phyloP scores from a whole-genome alignment of 192 early-diverging fungal species.

The Umbelopsis sp. region DNA sequence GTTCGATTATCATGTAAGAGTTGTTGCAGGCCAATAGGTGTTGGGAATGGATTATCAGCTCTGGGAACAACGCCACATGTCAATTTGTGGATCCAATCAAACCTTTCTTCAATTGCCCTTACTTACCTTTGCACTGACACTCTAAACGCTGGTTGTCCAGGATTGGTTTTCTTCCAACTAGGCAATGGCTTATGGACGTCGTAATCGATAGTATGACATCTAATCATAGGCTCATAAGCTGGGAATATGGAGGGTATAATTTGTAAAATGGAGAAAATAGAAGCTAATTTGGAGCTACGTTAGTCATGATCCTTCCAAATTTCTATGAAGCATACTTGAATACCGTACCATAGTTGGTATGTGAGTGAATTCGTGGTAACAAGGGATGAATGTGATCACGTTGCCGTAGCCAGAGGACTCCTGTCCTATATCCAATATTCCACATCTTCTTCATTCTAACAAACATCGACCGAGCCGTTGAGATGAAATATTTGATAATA shows the following conservation, averaged over 20 bases:
- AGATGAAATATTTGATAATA: background rate
- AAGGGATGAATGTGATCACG: background rate
- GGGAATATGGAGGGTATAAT: background rate
- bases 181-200: background rate
- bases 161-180: constrained; percentile 2
- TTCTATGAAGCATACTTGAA: background rate
- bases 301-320: background rate
- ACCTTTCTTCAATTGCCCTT: background rate
- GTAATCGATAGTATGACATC: background rate
- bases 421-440: background rate
- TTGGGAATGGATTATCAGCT: background rate
- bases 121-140: constrained; percentile 3
- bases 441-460: background rate
- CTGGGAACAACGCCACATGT: background rate
- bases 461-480: too few relatives aligned
- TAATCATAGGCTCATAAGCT: too few relatives aligned
- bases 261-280: background rate
- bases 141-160: background rate
- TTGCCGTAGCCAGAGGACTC: background rate
- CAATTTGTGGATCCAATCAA: background rate
- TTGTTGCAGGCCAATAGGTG: background rate
- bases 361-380: background rate
- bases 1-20: background rate
- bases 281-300: background rate
- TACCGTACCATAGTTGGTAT: background rate